Base-by-base conservation (phyloP, 169 alveolate species). In the Cryptosporidium ubiquitum region DNA sequence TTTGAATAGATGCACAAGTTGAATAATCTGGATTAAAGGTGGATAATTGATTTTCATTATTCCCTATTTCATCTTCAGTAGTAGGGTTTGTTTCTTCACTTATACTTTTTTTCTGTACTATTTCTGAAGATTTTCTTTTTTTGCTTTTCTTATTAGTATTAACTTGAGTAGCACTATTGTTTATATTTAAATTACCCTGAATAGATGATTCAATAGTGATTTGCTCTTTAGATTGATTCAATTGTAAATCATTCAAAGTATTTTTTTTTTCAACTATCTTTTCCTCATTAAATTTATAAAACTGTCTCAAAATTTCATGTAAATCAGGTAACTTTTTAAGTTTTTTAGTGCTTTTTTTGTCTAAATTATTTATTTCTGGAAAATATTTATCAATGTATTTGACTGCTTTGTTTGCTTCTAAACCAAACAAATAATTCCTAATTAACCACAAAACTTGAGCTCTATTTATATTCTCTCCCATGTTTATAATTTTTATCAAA, bases 341-440 rank as follows among this genome's bases (percentile, higher is more conserved):
- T 20, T 31, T 57, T 61, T 26, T 64, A 4, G 23, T 14, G 18
- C 6, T 2, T 31, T 60, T 64, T 33, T 61, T 79, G 3, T 57
- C 68, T 40, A 61, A 9, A 20, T 64, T 60, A 20, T 58, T 29
- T 2, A 79, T 16, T 49, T 58, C 86, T 6, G 86, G 73, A 79
- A 37, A 40, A 20, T 44, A 20, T 26, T 79, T 79, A 10, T 79
- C 74, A 18, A 79, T 79, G 35, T 57, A 79, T 40, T 79, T 79
- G 18, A 61, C 75, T 61, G 75, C 86, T 64, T 79, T 79, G 9
- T 60, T 44, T n/a, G 57, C 47, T 29, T 47, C 47, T 29, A 61
- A 61, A 14, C 69, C 68, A 39, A 4, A 10, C 16, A 79, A 57
- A 26, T 39, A 79, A 9, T 79, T 39, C 20, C 37, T 79, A 26